Base-by-base conservation (phyloP, 2,329 filamentous ascomycete genomes). In the Pseudonectria foliicola region DNA sequence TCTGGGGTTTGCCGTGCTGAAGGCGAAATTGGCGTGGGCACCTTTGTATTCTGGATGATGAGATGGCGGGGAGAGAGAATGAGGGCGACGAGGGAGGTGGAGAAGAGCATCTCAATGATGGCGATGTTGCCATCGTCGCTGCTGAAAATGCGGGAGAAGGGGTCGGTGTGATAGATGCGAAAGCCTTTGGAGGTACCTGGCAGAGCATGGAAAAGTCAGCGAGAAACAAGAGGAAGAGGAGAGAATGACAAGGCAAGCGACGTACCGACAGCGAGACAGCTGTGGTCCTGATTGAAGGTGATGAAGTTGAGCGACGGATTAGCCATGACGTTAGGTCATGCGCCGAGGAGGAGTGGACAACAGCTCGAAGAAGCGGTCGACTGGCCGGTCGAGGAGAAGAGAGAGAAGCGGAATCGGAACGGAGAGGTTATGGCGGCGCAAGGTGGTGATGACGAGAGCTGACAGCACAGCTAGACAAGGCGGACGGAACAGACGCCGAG, bases 251-350 rank as follows among this genome's bases (percentile, higher is more conserved):
- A 25, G 27, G 34, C 15, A 34, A 34, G 21, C 14, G 37, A 63
- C 81, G 56, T 70, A 88, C 87, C 90, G 51, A 98, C 89, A 67
- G 90, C 90, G 46, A 98, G 74, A 63, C 90, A 90, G 73, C 85
- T 94, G 69, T 95, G 88, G 70, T 98, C 92, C 71, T 98, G 92
- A 65, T 98, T 98, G 66, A 96, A 98, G 27, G 90, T 95, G 54
- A 98, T 87, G 66, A 94, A 98, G 65, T 98, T 98, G 70, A 96
- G 87, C 31, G 79, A 68, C 60, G 82, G 80, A 45, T 57, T 72
- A 45, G 80, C 66, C 80, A 86, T 86, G 41, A 49, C 67, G 55
- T 25, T 13, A 21, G 27, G 11, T 21, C 18, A 18, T 26, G 39
- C 15, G 26, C 18, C 29, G 13, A 27, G 8, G 11, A 13, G 23